Evolutionary conservation across 345 rosid genomes (phyloP).

Genomic region (Arabidopsis suecica): DNA sequence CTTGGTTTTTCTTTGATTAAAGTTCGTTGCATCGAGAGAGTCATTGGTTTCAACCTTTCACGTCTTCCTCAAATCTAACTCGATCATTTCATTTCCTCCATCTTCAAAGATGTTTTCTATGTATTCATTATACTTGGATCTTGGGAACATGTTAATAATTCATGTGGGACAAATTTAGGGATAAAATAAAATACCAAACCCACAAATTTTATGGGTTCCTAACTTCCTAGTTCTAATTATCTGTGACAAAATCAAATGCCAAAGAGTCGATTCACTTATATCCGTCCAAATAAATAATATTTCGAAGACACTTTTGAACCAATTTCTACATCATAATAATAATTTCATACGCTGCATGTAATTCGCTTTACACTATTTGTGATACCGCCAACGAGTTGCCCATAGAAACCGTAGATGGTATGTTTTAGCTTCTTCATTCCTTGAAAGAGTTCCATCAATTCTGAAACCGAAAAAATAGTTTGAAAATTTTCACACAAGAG

Average conservation of each 20-base stretch:
- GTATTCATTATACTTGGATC: no score
- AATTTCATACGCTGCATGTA: slow-evolving; percentile 13
- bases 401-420: slow-evolving; percentile 34
- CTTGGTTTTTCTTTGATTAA: no score
- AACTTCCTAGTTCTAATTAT: no score
- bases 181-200: neutral
- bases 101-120: no score
- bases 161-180: no score
- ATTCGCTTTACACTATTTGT: slow-evolving; percentile 26
- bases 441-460: slow-evolving; percentile 52
- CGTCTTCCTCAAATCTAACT: no score
- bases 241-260: no score
- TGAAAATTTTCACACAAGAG: neutral
- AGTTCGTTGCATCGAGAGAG: no score
- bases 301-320: neutral
- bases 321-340: neutral
- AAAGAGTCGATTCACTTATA: neutral
- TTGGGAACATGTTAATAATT: no score
- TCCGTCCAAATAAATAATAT: neutral
- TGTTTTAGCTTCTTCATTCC: slow-evolving; percentile 61
- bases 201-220: neutral
- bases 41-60: no score
- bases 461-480: slow-evolving; percentile 42
- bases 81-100: no score
- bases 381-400: slow-evolving; percentile 21